Evolutionary conservation across 164 flowering plant genomes (phyloP).

Genomic region (Magnolia kwangsiensis): DNA sequence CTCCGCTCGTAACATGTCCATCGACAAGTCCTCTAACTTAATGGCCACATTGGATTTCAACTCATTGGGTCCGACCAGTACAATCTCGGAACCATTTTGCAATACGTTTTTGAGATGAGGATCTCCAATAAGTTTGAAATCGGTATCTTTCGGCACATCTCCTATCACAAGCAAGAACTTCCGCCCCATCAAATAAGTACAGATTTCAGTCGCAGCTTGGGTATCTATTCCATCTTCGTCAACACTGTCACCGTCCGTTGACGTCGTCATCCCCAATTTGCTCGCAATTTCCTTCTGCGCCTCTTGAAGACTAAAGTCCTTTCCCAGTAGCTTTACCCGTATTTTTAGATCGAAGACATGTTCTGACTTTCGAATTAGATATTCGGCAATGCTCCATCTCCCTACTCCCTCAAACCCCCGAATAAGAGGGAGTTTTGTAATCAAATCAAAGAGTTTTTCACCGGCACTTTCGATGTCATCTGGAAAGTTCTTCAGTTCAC

Average conservation of each 20-base stretch:
- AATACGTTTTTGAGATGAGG: not conserved
- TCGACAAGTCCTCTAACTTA: not conserved
- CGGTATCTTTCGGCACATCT: not conserved
- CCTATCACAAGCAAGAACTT: not conserved
- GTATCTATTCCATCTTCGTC: not conserved
- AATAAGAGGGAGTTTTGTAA: not conserved
- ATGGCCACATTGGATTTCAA: not conserved
- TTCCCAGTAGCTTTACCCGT: not conserved
- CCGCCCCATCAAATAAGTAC: not conserved
- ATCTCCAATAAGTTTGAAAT: not conserved
- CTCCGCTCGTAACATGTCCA: too few species aligned
- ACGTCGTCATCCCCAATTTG: not conserved
- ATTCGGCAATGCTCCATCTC: not conserved
- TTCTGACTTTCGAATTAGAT: not conserved
- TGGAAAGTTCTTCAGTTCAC: not conserved
- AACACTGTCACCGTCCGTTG: not conserved
- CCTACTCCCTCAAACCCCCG: not conserved
- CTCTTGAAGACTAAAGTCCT: not conserved
- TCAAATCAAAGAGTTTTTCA: not conserved
- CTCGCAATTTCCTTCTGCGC: not conserved
- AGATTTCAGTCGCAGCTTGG: not conserved
- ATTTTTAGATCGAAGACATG: not conserved
- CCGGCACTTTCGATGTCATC: too few species aligned
- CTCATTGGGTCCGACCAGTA: not conserved
- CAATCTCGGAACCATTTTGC: not conserved